These are phyloP conservation scores for Hyphopichia buzzinii DNA, from an alignment of 1,139 yeast species.

Conservation along the genomic window DNA sequence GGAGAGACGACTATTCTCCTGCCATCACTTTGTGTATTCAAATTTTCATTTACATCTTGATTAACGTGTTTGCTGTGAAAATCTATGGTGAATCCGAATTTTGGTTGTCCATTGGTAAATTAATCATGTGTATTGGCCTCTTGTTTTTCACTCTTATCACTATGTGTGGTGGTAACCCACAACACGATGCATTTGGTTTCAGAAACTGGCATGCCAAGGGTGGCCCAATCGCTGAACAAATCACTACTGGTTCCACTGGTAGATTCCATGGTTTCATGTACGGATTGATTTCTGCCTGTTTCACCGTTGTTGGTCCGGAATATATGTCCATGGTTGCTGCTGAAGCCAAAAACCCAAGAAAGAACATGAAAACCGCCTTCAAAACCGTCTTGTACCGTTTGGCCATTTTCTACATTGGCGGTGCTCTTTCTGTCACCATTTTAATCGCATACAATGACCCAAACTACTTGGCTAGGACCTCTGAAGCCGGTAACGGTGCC, in stretches of 20 bases:
- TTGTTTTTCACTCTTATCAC: constrained; percentile 71
- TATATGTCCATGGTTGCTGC: constrained; percentile 83
- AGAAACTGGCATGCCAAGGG: constrained; percentile 55
- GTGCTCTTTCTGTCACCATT: constrained; percentile 40
- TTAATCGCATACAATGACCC: constrained; percentile 44
- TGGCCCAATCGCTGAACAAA: constrained; percentile 53
- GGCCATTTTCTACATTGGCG: constrained; percentile 62
- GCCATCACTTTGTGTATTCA: constrained; percentile 66
- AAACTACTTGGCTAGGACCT: constrained; percentile 23
- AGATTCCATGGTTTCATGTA: constrained; percentile 70
- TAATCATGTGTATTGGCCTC: constrained; percentile 67
- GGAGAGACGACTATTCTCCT: constrained; percentile 73
- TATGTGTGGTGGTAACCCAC: constrained; percentile 84
- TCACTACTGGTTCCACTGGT: constrained; percentile 58
- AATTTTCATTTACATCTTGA: constrained; percentile 56
- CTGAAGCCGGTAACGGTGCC: constrained; percentile 24
- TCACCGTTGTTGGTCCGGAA: constrained; percentile 83
- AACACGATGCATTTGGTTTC: constrained; percentile 64
- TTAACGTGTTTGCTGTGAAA: constrained; percentile 70
- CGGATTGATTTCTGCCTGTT: constrained; percentile 59
- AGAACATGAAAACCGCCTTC: constrained; percentile 74
- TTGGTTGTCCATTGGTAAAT: constrained; percentile 75
- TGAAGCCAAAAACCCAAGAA: constrained; percentile 75
- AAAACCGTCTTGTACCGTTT: constrained; percentile 74
- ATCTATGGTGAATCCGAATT: constrained; percentile 79